These are phyloP conservation scores for Pythium sukuiense DNA, from an alignment of 352 stramenopile species.

Conservation along the genomic window DNA sequence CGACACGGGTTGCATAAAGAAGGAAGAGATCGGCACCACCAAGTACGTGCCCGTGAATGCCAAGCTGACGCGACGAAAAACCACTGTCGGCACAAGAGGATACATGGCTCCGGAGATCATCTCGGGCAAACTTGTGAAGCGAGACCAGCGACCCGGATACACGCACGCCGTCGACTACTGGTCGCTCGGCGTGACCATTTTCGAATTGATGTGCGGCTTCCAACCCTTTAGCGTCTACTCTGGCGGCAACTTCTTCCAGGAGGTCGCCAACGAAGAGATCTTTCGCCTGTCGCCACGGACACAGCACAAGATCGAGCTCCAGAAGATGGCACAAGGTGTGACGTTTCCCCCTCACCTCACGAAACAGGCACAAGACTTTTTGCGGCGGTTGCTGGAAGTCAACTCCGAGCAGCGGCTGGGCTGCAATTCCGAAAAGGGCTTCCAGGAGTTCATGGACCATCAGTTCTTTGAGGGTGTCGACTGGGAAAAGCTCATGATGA, in stretches of 20 bases:
- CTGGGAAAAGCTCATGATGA: slow-evolving; percentile 88
- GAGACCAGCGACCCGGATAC: slow-evolving; percentile 76
- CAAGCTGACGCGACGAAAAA: slow-evolving; percentile 72
- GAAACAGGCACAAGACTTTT: slow-evolving; percentile 70
- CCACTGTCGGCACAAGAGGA: slow-evolving; percentile 83
- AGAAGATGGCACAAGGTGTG: slow-evolving; percentile 76
- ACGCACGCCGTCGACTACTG: slow-evolving; percentile 79
- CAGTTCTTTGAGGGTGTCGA: slow-evolving; percentile 86
- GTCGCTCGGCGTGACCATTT: slow-evolving; percentile 85
- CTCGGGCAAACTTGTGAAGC: slow-evolving; percentile 78
- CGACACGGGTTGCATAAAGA: slow-evolving; percentile 52
- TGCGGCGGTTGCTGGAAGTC: slow-evolving; percentile 81
- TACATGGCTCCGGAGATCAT: slow-evolving; percentile 94
- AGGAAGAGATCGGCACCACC: slow-evolving; percentile 43
- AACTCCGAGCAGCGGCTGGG: slow-evolving; percentile 70
- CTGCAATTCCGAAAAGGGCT: slow-evolving; percentile 70
- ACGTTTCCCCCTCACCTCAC: slow-evolving; percentile 63
- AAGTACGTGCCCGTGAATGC: slow-evolving; percentile 55
- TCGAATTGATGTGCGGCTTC: slow-evolving; percentile 87
- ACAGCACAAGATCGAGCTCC: slow-evolving; percentile 78
- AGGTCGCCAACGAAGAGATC: slow-evolving; percentile 79
- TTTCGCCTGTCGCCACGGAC: slow-evolving; percentile 67
- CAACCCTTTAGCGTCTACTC: slow-evolving; percentile 79
- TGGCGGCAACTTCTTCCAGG: slow-evolving; percentile 73
- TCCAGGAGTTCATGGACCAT: slow-evolving; percentile 88